A percentile compares a stretch with the other conserved stretches of the same genome.
These are phyloP conservation scores for Ampelocalamus luodianensis DNA, from an alignment of 176 grass and related monocot genomes.

Conservation along the genomic window DNA sequence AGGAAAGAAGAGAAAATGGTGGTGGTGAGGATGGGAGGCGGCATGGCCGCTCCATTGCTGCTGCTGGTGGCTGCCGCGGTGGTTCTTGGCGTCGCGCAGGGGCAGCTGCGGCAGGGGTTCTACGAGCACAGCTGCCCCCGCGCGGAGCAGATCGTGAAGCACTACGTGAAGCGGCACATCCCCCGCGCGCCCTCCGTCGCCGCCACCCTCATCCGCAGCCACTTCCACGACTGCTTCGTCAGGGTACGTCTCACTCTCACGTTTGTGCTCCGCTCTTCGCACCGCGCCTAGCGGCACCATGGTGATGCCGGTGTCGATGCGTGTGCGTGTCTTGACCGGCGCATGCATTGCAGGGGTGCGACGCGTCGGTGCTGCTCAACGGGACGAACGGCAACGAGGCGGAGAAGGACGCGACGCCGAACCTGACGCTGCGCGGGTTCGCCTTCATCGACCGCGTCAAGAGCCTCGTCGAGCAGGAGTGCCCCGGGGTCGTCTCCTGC, in stretches of 20 bases:
- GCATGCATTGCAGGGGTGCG: slow-evolving; percentile 69
- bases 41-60: neutral
- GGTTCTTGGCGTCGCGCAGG: slow-evolving; percentile 25
- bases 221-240: slow-evolving; percentile 87
- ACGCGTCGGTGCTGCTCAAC: slow-evolving; percentile 84
- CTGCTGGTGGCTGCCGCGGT: neutral
- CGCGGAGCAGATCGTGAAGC: slow-evolving; percentile 70
- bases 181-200: slow-evolving; percentile 69
- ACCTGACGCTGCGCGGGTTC: slow-evolving; percentile 79
- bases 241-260: slow-evolving; percentile 32
- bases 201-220: slow-evolving; percentile 69
- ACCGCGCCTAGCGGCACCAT: neutral
- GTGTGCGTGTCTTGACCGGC: neutral
- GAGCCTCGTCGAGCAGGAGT: slow-evolving; percentile 73
- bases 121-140: slow-evolving; percentile 76
- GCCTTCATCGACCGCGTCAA: slow-evolving; percentile 75
- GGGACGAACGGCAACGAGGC: slow-evolving; percentile 54
- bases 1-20: neutral
- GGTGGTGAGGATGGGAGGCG: neutral
- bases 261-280: neutral
- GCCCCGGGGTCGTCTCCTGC: slow-evolving; percentile 94
- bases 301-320: neutral
- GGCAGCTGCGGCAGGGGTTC: slow-evolving; percentile 62
- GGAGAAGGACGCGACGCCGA: slow-evolving; percentile 72
- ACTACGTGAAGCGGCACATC: slow-evolving; percentile 67